Conservation (phyloP, 2,329 filamentous ascomycete species). For the Helotiales sp. region DNA sequence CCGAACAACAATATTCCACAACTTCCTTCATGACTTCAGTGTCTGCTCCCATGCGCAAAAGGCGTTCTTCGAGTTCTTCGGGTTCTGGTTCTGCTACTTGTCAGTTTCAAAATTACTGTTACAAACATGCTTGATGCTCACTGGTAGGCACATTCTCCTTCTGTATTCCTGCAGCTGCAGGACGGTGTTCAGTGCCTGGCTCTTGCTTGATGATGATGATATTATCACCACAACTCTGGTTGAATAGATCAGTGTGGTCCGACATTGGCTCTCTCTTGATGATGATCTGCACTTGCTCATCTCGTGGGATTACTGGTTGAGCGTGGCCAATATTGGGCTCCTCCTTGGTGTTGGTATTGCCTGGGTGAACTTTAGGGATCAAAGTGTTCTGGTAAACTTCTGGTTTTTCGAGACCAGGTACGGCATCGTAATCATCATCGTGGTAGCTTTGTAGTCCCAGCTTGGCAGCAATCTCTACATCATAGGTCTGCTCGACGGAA, state of each 20-base stretch:
- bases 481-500: background rate
- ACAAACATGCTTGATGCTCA: background rate
- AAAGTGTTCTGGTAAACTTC: too few relatives aligned
- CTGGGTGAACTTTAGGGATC: too few relatives aligned
- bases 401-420: background rate
- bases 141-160: background rate
- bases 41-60: background rate
- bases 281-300: background rate
- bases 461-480: background rate
- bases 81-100: background rate
- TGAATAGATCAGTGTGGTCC: background rate
- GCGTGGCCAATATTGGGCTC: background rate
- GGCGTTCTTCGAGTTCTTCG: background rate
- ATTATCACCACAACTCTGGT: background rate
- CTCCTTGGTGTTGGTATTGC: background rate
- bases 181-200: background rate
- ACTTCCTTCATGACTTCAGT: background rate
- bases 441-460: background rate
- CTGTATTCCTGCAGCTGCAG: background rate
- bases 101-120: background rate
- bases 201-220: background rate
- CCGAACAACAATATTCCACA: background rate
- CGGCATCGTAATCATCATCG: background rate
- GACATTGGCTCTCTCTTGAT: background rate
- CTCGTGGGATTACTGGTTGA: background rate